Conservation (phyloP, 202 grass and related monocot species). For the Carex arenaria region DNA sequence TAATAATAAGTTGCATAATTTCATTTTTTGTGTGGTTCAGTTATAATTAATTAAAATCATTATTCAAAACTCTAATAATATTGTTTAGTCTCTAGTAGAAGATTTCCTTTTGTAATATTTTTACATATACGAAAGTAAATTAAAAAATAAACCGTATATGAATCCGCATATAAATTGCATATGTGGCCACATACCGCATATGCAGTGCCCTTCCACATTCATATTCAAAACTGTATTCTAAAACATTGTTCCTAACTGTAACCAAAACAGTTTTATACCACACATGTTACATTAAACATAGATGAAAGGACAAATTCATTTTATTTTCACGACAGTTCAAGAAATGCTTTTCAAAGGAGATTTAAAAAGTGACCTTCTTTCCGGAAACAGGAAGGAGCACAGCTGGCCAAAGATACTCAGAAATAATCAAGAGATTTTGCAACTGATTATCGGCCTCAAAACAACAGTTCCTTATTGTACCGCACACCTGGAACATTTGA, state of each 20-base stretch:
- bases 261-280: background rate
- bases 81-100: too few species aligned
- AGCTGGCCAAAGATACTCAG: slow-evolving; percentile 97
- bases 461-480: slow-evolving; percentile 89
- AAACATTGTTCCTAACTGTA: background rate
- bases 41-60: too few species aligned
- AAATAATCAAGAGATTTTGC: slow-evolving; percentile 69
- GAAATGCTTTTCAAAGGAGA: background rate
- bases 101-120: too few species aligned
- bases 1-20: too few species aligned
- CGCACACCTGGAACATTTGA: slow-evolving; percentile 50
- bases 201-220: too few species aligned
- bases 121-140: too few species aligned
- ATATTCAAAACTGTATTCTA: too few species aligned
- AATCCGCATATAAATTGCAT: too few species aligned
- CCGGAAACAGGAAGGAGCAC: slow-evolving; percentile 79
- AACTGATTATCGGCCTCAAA: slow-evolving; percentile 94
- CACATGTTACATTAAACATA: background rate
- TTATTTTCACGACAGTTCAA: background rate
- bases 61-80: too few species aligned
- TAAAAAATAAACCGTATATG: too few species aligned
- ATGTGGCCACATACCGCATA: too few species aligned
- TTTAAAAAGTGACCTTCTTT: slow-evolving; percentile 54
- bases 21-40: too few species aligned
- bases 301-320: background rate